Evolutionary conservation across 78 protist species (phyloP), one percentile per base, ranked within the genome.

Genomic region (Protostelium mycophagum): DNA sequence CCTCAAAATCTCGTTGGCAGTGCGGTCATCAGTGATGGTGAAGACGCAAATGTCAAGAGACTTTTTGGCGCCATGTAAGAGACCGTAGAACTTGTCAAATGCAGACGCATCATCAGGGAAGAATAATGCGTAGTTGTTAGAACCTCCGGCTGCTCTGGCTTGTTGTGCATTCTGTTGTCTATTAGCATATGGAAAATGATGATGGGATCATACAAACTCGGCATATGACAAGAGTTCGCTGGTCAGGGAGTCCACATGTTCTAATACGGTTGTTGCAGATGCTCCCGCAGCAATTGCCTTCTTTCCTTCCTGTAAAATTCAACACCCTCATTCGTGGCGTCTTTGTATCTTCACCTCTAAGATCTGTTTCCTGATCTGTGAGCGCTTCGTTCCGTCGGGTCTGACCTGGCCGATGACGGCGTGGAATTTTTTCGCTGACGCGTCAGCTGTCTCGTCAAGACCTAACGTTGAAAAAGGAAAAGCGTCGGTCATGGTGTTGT

Each of bases 11-110:
- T 29, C 34, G 25, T n/a, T 36, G 38, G 87, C 88, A 31, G 88
- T 34, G 38, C 38, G 88, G 35, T 51, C 85, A 73, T 85, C 84
- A 34, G 94, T 83, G 85, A 91, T 36, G 28, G 91, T 86, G 38
- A 85, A 91, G 16, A 91, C 88, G 91, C 94, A 91, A 0, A 91
- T 29, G 89, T 91, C 94, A 34, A 91, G 5, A 0, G 92, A 28
- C 28, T 0, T 16, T 39, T 88, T 34, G 38, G 63, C 83, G 10
- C 84, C 0, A 31, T 5, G 1, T 9, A 88, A 85, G 28, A 84
- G 37, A 84, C 34, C 10, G 86, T 34, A 34, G 37, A 84, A 34
- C 34, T 10, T 23, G 10, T 34, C 86, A 31, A 23, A 34, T 10
- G 34, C 28, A 23, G 16, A n/a, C 16, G 73, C 31, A 51, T 51